Evolutionary conservation across 495 filamentous ascomycete species (phyloP).

Genomic region (Penicillium canariense): DNA sequence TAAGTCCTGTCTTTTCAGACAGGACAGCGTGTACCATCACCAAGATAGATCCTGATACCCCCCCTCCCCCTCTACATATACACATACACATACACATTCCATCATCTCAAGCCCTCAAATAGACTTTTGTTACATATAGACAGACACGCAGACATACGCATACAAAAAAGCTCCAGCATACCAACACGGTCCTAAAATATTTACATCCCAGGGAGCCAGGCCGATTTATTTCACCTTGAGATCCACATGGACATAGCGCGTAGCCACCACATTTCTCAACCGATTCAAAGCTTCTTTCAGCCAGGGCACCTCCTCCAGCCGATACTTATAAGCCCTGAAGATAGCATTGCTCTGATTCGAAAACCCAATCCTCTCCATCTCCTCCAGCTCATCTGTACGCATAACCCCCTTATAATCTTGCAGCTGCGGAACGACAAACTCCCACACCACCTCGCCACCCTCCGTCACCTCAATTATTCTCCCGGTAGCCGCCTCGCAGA

Average conservation of each 20-base stretch:
- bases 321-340: slow-evolving; percentile 26
- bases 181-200: too few relatives aligned
- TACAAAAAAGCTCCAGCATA: too few relatives aligned
- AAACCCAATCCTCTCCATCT: slow-evolving; percentile 24
- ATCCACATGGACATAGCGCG: too few relatives aligned
- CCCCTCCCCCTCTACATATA: too few relatives aligned
- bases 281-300: slow-evolving; percentile 7
- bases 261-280: neutral
- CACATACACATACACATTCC: neutral
- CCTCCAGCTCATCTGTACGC: slow-evolving; percentile 5
- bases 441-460: slow-evolving; percentile 27
- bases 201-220: too few relatives aligned
- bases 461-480: slow-evolving; percentile 53
- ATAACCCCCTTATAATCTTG: slow-evolving; percentile 17
- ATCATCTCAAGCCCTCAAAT: neutral
- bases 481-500: slow-evolving; percentile 47
- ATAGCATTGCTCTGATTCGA: slow-evolving; percentile 23
- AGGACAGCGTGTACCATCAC: slow-evolving; percentile 4
- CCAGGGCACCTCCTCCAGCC: slow-evolving; percentile 20
- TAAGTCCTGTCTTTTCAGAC: neutral
- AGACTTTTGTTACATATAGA: too few relatives aligned
- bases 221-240: too few relatives aligned
- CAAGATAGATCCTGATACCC: slow-evolving; percentile 16
- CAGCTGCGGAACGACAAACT: slow-evolving; percentile 24
- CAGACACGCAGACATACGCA: too few relatives aligned